Conservation (phyloP, 345 rosid genomes). For the Cardamine chenopodiifolia region DNA sequence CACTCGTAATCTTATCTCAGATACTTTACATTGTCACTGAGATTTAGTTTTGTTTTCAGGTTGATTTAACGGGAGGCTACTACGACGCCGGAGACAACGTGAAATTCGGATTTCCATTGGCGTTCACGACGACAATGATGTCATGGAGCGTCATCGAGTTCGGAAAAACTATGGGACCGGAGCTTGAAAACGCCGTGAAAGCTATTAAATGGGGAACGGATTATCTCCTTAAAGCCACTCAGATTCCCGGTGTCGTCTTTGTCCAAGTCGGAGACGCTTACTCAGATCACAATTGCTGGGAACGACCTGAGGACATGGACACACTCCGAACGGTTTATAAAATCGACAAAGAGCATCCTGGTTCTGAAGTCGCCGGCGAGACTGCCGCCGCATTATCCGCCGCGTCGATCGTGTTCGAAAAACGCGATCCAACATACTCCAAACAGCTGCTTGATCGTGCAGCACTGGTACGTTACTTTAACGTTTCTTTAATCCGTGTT, state of each 20-base stretch:
- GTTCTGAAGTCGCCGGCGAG: slow-evolving; percentile 80
- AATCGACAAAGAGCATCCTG: slow-evolving; percentile 71
- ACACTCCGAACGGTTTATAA: slow-evolving; percentile 70
- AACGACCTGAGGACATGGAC: slow-evolving; percentile 97
- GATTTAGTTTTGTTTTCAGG: slow-evolving; percentile 39
- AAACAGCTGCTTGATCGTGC: slow-evolving; percentile 76
- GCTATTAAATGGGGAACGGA: slow-evolving; percentile 94
- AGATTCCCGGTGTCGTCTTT: slow-evolving; percentile 29
- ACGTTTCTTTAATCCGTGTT: neutral
- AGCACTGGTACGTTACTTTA: slow-evolving; percentile 47
- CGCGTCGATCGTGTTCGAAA: slow-evolving; percentile 73
- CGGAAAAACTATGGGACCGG: slow-evolving; percentile 62
- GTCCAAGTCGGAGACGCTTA: slow-evolving; percentile 85
- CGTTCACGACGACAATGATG: slow-evolving; percentile 82
- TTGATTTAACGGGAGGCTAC: slow-evolving; percentile 91
- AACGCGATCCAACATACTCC: slow-evolving; percentile 71
- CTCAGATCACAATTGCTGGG: slow-evolving; percentile 95
- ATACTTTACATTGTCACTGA: neutral
- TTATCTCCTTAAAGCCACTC: slow-evolving; percentile 73
- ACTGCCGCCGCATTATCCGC: slow-evolving; percentile 92
- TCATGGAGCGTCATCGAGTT: slow-evolving; percentile 84
- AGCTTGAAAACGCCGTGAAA: slow-evolving; percentile 57
- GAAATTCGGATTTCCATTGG: slow-evolving; percentile 90
- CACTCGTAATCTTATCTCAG: neutral
- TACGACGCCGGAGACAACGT: slow-evolving; percentile 95